These are phyloP conservation scores for Cryptomeria japonica DNA, from an alignment of 75 land plant species.

Conservation along the genomic window DNA sequence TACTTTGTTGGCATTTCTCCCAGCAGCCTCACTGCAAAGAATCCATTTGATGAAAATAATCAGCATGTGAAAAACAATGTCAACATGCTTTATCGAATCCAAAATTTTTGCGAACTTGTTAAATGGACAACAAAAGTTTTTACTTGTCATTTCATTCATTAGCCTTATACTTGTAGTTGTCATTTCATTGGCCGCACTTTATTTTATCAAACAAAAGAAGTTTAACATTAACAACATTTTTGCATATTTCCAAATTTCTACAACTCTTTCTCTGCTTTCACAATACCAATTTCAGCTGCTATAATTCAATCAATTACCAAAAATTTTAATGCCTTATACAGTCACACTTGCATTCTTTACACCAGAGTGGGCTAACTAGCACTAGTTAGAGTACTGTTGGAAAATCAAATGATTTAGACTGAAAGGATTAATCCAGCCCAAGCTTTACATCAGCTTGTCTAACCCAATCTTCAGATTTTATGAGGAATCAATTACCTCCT, in stretches of 20 bases:
- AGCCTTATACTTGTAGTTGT: neutral
- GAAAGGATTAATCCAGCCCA: neutral
- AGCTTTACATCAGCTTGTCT: too few relatives aligned
- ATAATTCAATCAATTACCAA: neutral
- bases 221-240: neutral
- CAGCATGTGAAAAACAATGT: slow-evolving; percentile 1
- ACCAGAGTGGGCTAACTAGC: neutral
- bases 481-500: too few relatives aligned
- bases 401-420: neutral
- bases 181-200: too few relatives aligned
- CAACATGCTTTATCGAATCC: neutral
- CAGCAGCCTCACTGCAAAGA: slow-evolving; percentile 69
- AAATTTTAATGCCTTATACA: neutral
- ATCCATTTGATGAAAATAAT: neutral
- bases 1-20: slow-evolving; percentile 80
- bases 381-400: neutral
- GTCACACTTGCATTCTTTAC: neutral
- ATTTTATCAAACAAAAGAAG: neutral
- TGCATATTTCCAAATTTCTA: too few relatives aligned
- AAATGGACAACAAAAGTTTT: neutral
- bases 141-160: neutral
- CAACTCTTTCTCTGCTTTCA: too few relatives aligned
- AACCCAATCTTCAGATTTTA: too few relatives aligned
- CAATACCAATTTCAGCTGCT: too few relatives aligned
- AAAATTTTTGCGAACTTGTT: neutral